Conservation (phyloP, 1,284 basidiomycete species). For the Athelia sp. region DNA sequence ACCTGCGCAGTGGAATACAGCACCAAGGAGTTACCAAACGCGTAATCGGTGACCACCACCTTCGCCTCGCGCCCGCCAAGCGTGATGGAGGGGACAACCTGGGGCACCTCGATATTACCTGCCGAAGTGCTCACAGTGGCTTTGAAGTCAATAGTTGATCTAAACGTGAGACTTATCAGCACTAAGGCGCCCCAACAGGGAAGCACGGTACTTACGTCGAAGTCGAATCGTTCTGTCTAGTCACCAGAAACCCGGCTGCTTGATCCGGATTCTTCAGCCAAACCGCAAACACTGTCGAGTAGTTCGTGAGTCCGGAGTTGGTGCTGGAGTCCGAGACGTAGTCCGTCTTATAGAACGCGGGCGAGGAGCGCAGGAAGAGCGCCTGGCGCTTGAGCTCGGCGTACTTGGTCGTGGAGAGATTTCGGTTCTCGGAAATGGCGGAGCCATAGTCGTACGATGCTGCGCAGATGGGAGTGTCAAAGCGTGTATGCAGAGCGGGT, state of each 20-base stretch:
- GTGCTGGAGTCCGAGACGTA: constrained; percentile 60
- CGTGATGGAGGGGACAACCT: constrained; percentile 44
- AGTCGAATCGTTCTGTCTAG: constrained; percentile 60
- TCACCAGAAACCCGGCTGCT: constrained; percentile 62
- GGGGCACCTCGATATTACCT: constrained; percentile 50
- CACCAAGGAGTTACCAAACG: constrained; percentile 53
- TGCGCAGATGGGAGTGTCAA: constrained; percentile 6
- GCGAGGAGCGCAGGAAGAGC: constrained; percentile 70
- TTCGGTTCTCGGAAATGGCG: constrained; percentile 63
- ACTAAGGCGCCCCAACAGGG: constrained; percentile 1
- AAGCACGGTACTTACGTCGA: constrained; percentile 44
- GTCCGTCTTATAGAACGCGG: constrained; percentile 73
- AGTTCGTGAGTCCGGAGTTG: constrained; percentile 42
- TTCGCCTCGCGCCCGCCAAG: constrained; percentile 68
- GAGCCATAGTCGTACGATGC: constrained; percentile 67
- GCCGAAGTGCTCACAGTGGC: constrained; percentile 49
- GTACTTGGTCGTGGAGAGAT: constrained; percentile 58
- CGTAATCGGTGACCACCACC: constrained; percentile 62
- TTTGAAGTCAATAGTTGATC: constrained; percentile 46
- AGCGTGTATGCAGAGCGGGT: no score
- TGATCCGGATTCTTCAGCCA: constrained; percentile 65
- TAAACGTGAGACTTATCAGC: constrained; percentile 16
- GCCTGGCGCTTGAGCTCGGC: constrained; percentile 72
- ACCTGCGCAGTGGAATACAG: constrained; percentile 66
- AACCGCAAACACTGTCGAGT: constrained; percentile 52